phyloP scores from a whole-genome alignment of 192 early-diverging fungal genomes.

The Chytriomyces sp. region DNA sequence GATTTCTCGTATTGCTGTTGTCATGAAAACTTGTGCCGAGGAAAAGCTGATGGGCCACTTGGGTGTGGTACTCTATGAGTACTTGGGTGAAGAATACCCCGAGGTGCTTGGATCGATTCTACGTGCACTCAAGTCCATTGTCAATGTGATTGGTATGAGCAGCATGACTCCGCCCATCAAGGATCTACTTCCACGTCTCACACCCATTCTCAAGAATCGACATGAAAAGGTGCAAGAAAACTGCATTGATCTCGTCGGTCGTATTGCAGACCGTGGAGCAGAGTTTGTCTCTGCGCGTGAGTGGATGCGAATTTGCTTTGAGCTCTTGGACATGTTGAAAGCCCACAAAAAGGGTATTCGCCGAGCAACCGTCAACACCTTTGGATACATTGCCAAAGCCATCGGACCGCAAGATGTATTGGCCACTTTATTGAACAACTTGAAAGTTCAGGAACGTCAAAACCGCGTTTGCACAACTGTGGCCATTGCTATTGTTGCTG shows the following conservation, averaged over 20 bases:
- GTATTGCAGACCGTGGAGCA: constrained; percentile 97
- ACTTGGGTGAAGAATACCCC: constrained; percentile 98
- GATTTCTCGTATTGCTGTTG: constrained; percentile 90
- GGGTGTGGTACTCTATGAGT: constrained; percentile 94
- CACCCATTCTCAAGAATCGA: constrained; percentile 97
- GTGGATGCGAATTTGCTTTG: constrained; percentile 99
- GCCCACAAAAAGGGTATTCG: constrained; percentile 95
- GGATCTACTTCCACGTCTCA: constrained; percentile 92
- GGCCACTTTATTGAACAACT: constrained; percentile 95
- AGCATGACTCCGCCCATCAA: constrained; percentile 99
- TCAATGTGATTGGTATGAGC: constrained; percentile 97
- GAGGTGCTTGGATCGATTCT: constrained; percentile 97
- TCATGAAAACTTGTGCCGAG: constrained; percentile 93
- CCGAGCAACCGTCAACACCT: constrained; percentile 95
- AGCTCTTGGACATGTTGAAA: constrained; percentile 94
- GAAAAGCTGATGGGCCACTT: constrained; percentile 94
- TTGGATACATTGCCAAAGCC: constrained; percentile 98
- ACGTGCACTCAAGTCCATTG: constrained; percentile 89
- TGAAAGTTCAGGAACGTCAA: constrained; percentile 99
- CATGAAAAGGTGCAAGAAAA: constrained; percentile 96
- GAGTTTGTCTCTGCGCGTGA: constrained; percentile 95
- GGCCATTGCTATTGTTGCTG: constrained; percentile 97
- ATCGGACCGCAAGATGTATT: constrained; percentile 99
- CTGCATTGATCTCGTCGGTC: constrained; percentile 90
- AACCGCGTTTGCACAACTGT: constrained; percentile 99